These are phyloP conservation scores for Hebeloma cylindrosporum DNA, from an alignment of 768 basidiomycete genomes.

Conservation along the genomic window DNA sequence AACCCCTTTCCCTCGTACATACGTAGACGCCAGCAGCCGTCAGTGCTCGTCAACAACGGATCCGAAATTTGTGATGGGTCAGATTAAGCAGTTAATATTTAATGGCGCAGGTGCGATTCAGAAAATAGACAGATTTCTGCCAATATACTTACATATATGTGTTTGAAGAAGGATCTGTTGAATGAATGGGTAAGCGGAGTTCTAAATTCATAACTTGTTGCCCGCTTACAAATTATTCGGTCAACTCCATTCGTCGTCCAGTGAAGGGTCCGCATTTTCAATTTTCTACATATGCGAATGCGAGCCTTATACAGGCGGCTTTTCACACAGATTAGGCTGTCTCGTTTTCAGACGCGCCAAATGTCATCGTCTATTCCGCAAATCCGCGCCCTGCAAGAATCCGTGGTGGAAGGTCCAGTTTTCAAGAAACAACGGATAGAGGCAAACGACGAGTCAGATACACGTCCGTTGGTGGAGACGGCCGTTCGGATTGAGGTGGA, in stretches of 20 bases:
- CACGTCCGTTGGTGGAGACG: constrained; percentile 1
- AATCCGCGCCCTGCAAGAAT: constrained; percentile 16
- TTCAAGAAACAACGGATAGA: constrained; percentile 17
- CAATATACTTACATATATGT: too few relatives aligned
- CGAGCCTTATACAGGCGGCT: constrained; percentile 12
- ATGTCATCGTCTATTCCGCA: constrained; percentile 24
- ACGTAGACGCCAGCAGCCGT: too few relatives aligned
- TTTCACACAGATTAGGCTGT: constrained; percentile 6
- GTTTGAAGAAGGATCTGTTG: too few relatives aligned
- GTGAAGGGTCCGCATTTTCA: background rate
- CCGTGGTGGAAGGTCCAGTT: constrained; percentile 15
- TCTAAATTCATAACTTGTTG: too few relatives aligned
- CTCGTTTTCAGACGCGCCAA: constrained; percentile 1
- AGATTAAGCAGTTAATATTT: too few relatives aligned
- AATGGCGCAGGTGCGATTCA: too few relatives aligned
- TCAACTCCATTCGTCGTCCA: background rate
- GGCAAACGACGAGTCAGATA: background rate
- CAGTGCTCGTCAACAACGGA: too few relatives aligned
- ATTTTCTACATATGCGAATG: constrained; percentile 12
- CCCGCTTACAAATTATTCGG: background rate
- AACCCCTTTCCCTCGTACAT: too few relatives aligned
- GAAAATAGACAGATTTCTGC: too few relatives aligned
- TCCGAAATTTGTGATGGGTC: too few relatives aligned
- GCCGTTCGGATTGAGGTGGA: background rate
- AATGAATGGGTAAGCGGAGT: too few relatives aligned